Base-by-base conservation (phyloP, 2,329 filamentous ascomycete species). In the Falciphora oryzae region DNA sequence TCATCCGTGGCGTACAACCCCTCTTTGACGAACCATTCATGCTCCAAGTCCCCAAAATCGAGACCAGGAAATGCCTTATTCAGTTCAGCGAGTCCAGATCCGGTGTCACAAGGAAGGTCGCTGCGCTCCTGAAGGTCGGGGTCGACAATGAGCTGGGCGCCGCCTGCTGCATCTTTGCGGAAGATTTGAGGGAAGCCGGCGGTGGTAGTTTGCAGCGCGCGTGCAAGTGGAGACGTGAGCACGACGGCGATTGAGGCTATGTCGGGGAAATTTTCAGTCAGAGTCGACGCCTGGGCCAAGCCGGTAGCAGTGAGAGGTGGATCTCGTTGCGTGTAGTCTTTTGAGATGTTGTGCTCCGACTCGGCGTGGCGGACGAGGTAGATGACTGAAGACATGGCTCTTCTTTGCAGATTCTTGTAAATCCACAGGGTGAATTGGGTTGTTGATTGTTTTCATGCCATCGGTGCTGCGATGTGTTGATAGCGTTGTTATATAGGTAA, bases 21-120 rank as follows among this genome's bases (percentile, higher is more conserved):
- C n/a, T n/a, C n/a, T n/a, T n/a, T n/a, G n/a, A n/a, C n/a, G n/a
- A n/a, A n/a, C n/a, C n/a, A n/a, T n/a, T n/a, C n/a, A n/a, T n/a
- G n/a, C n/a, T n/a, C n/a, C n/a, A n/a, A n/a, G n/a, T n/a, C n/a
- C n/a, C n/a, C n/a, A n/a, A n/a, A n/a, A n/a, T n/a, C n/a, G n/a
- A n/a, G n/a, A n/a, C n/a, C n/a, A n/a, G n/a, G n/a, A n/a, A n/a
- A n/a, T n/a, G n/a, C n/a, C n/a, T n/a, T n/a, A n/a, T n/a, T n/a
- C 65, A 68, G 53, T 7, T n/a, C 57, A 1, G 4, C 57, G 6
- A 2, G 8, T 60, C 66, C 14, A n/a, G 69, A 70, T 0, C 70
- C 70, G 16, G 70, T 72, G 63, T 72, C 70, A 64, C 70, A 72
- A 14, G 70, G 68, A 56, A 72, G 63, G 35, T 68, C 68, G 66